These are phyloP conservation scores for Umbelopsis sp. DNA, from an alignment of 192 early-diverging fungal species.

Conservation along the genomic window DNA sequence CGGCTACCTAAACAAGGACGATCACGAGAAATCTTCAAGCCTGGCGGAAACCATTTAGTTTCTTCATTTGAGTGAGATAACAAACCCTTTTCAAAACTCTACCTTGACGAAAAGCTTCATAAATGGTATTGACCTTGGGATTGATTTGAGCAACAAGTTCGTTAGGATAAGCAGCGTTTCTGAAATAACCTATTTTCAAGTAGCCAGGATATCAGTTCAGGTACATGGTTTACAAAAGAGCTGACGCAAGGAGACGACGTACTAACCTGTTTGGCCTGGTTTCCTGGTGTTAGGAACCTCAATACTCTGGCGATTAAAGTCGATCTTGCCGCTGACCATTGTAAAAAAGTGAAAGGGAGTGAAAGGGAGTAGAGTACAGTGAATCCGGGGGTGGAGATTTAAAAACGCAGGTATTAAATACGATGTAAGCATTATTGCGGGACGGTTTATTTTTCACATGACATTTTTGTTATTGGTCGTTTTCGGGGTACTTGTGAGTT, in stretches of 20 bases:
- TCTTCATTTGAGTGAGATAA: no score
- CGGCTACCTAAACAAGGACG: slow-evolving; percentile 70
- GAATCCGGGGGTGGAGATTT: not conserved
- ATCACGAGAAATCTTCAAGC: slow-evolving; percentile 54
- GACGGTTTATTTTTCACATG: no score
- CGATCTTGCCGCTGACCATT: slow-evolving; percentile 34
- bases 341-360: not conserved
- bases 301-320: slow-evolving; percentile 55
- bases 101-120: slow-evolving; percentile 53
- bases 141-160: slow-evolving; percentile 38
- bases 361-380: slow-evolving; percentile 7
- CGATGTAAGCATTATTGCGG: no score
- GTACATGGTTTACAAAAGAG: not conserved
- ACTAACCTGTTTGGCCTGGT: slow-evolving; percentile 56
- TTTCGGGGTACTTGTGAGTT: no score
- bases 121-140: slow-evolving; percentile 53
- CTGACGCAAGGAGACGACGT: not conserved
- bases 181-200: slow-evolving; percentile 45
- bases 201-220: not conserved
- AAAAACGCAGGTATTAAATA: no score
- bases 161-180: slow-evolving; percentile 43
- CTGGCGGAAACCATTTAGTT: slow-evolving; percentile 28
- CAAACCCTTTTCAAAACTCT: not conserved
- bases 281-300: slow-evolving; percentile 50
- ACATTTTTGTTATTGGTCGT: no score